Base-by-base conservation (phyloP, 352 stramenopile genomes). In the Pythium volutum region DNA sequence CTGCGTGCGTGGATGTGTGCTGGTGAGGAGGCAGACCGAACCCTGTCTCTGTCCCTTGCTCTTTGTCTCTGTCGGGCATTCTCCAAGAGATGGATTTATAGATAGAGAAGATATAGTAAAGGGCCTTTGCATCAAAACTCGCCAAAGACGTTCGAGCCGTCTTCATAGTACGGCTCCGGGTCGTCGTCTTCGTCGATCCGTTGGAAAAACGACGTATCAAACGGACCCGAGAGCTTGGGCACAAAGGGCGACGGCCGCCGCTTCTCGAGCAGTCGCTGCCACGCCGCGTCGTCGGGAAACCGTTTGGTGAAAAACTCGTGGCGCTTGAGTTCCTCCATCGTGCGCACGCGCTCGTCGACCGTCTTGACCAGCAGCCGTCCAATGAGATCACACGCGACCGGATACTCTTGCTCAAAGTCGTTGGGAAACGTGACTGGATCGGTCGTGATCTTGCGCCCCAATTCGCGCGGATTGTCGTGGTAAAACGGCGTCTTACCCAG, bases 401-500 rank as follows among this genome's bases (percentile, higher is more conserved):
- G 74, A 50, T 76, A 72, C 22, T 82, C 69, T 3, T 81, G 64
- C 54, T 89, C 77, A 50, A 91, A 90, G 20, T 79, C 78, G 29
- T 77, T 74, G 0, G 81, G 82, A 55, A 96, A 96, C 38, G 52
- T 57, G 16, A 97, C 76, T 2, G 71, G 64, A 11, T 87, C 79
- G 2, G 63, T 69, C 5, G 84, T 83, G 55, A 97, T 95, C 56
- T 76, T 65, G 20, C 87, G 75, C 47, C 89, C 89, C 8, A 91
- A 73, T 43, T 91, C 77, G 43, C 84, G 85, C 14, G 76, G 65
- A 46, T 96, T 97, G 18, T 79, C 71, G 52, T 91, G 79, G 68
- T 87, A 93, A 55, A 97, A 97, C 23, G 89, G 89, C n/a, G 89
- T 93, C 27, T 76, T 76, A 2, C 89, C 89, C 1, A 91, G 62